phyloP scores from a whole-genome alignment of 768 basidiomycete species.

The Dictyophora rubrovolvata region DNA sequence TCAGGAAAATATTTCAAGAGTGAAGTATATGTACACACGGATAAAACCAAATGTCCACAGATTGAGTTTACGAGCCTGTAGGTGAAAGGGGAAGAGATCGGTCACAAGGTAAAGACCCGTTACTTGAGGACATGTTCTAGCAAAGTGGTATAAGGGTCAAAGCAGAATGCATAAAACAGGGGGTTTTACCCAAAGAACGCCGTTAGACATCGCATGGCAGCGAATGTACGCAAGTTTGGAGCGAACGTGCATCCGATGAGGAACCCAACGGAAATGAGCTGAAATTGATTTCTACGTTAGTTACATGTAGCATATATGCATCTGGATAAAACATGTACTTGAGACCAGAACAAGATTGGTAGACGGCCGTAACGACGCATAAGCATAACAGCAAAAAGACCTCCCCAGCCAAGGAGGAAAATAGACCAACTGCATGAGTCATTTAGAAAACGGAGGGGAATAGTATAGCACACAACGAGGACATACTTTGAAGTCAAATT shows the following conservation, averaged over 20 bases:
- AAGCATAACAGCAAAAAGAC: conserved; percentile 52
- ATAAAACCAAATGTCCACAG: conserved; percentile 70
- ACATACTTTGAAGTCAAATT: conserved; percentile 46
- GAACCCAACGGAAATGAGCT: conserved; percentile 50
- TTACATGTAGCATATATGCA: not conserved
- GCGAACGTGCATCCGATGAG: conserved; percentile 50
- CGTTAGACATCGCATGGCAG: conserved; percentile 50
- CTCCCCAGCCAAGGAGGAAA: conserved; percentile 52
- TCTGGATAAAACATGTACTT: conserved; percentile 26
- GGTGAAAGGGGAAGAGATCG: conserved; percentile 59
- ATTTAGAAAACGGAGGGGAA: not conserved
- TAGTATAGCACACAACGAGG: conserved; percentile 10
- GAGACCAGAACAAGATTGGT: conserved; percentile 63
- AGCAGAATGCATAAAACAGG: not conserved
- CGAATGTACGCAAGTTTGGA: conserved; percentile 33
- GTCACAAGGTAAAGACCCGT: conserved; percentile 47
- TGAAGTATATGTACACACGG: conserved; percentile 5
- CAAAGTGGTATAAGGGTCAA: not conserved
- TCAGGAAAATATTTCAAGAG: not conserved
- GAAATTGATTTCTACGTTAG: not conserved
- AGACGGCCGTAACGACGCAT: conserved; percentile 56
- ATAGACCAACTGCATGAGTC: conserved; percentile 46
- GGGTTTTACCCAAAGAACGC: conserved; percentile 41
- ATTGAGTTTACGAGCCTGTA: conserved; percentile 61
- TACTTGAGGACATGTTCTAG: conserved; percentile 9